Evolutionary conservation across 805 yeast genomes (phyloP), one percentile per base, ranked within the genome.

Genomic region (Lachancea fermentati): DNA sequence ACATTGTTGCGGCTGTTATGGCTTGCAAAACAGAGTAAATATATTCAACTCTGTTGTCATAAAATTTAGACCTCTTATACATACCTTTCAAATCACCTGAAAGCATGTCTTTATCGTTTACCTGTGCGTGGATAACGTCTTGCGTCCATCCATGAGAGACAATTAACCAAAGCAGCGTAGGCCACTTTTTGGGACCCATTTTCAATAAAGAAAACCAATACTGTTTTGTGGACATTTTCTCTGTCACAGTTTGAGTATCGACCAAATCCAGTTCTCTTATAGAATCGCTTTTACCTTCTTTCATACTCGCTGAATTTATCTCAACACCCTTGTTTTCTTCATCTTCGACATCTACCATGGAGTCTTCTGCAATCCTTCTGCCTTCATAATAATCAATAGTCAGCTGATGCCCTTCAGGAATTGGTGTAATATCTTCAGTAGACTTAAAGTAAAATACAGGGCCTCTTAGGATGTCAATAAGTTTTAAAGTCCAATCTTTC

Each of bases 1-100:
- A 81, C 81, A 81, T 81, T 37, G 87, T 81, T 50, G 79, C 73
- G 12, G 91, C 89, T 31, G 89, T 81, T 47, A 81, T 62, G 38
- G 78, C 80, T 63, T 82, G 91, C 40, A 81, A 65, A 46, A 81
- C 66, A 3, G 89, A 76, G 58, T 75, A 82, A 48, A 82, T 61
- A 58, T 72, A 79, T 63, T 82, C 91, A 43, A 79, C 66, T 60
- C 78, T 78, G 72, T 76, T 78, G 57, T 81, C 85, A 62, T 82
- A 82, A 52, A 71, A 76, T 60, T 77, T 79, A 44, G 87, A 77
- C 43, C 67, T 66, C 25, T 66, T 48, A 58, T 80, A 85, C 72
- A 80, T 67, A 18, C 52, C 60, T 35, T 64, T 60, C 36, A 81
- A 62, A 47, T 70, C 68, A 42, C 72, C 73, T 22, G 76, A 58